Base-by-base conservation (phyloP, 352 stramenopile species). In the Pseudoperonospora humuli region DNA sequence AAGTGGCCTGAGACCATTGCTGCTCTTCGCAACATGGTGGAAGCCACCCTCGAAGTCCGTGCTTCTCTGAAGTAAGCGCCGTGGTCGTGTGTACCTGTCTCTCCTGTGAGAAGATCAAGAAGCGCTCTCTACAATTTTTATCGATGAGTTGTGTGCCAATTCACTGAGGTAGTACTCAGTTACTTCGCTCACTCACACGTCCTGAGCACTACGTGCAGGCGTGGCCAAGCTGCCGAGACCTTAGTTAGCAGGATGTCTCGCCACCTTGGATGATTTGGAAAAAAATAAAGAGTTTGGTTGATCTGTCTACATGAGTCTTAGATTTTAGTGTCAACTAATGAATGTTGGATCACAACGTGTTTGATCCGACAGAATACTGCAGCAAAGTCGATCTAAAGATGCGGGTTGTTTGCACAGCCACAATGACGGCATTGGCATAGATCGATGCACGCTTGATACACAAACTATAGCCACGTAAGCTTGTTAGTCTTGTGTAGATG, bases 1-100 rank as follows among this genome's bases (percentile, higher is more conserved):
- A 87, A 80, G 50, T 97, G 89, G 89, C 82, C 84, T 11, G 84
- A 95, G 59, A 94, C 82, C 18, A 95, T 95, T 45, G 79, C 65
- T 23, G 84, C 82, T 14, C 67, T 96, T 39, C 68, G 75, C 50
- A 93, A 95, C 71, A 95, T 95, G 78, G 85, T 96, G 18, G 74
- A 84, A 44, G 85, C 83, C 34, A 87, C 78, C 20, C 62, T 54
- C 20, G 65, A 84, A 55, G 78, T 90, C 18, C 75, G 78, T 46
- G 78, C 75, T 46, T 64, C 64, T 38, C 62, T 86, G n/a, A n/a
- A n/a, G 29, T 74, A 77, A 64, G 45, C 32, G 33, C 11, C 5
- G 1, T 29, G 26, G 26, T 26, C 4, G 23, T 26, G n/a, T n/a
- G n/a, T n/a, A n/a, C n/a, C n/a, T 7, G 2, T 36, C 21, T 13